Percentiles rank a stretch among this genome's conserved stretches.
Conservation (phyloP, 371 early-diverging fungal species). For the Circinella minor region DNA sequence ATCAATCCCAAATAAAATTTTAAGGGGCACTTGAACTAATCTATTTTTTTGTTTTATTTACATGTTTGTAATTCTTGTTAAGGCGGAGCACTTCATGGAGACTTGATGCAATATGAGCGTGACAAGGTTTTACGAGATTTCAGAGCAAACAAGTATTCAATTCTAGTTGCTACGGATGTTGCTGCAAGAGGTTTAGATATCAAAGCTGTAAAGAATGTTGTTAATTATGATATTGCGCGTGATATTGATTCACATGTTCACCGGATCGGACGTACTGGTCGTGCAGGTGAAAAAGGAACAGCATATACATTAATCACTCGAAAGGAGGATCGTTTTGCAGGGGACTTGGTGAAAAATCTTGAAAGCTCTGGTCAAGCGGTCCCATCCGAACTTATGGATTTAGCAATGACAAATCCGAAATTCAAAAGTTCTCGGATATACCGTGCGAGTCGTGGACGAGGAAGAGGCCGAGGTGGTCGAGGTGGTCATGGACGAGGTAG, state of each 20-base stretch:
- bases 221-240: conserved; percentile 79
- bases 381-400: conserved; percentile 62
- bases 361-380: conserved; percentile 71
- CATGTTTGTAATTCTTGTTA: neutral
- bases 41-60: too few species aligned
- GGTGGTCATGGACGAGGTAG: conserved; percentile 28
- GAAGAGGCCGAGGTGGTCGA: conserved; percentile 52
- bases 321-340: conserved; percentile 82
- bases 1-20: too few species aligned
- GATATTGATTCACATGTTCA: conserved; percentile 83
- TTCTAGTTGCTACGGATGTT: conserved; percentile 98
- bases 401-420: conserved; percentile 78
- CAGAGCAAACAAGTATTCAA: conserved; percentile 68
- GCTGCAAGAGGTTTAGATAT: conserved; percentile 96
- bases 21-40: neutral
- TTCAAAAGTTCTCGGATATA: conserved; percentile 57
- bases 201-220: conserved; percentile 68
- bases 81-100: conserved; percentile 96
- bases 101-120: conserved; percentile 95
- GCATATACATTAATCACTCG: conserved; percentile 73
- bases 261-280: conserved; percentile 73
- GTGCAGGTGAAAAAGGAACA: conserved; percentile 78
- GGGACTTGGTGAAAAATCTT: conserved; percentile 75
- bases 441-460: conserved; percentile 45
- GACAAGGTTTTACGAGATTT: conserved; percentile 91